A percentile compares a stretch with the other conserved stretches of the same genome.
phyloP scores from a whole-genome alignment of 345 rosid genomes.

The Salix koriyanagi region DNA sequence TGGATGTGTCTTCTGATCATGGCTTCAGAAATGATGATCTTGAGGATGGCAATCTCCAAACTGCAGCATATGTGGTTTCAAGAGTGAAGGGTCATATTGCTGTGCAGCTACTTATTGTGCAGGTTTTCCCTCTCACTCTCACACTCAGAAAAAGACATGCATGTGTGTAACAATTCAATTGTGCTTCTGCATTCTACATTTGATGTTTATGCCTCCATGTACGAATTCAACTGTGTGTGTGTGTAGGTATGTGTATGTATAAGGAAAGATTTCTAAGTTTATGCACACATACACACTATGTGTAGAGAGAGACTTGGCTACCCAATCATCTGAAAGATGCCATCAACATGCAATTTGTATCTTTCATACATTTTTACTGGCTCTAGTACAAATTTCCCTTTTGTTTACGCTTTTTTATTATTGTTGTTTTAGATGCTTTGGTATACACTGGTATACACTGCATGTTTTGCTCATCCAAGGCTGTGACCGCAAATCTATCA shows the following conservation, averaged over 20 bases:
- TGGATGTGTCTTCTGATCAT: slow-evolving; percentile 58
- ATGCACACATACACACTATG: no score
- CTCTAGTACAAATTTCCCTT: not conserved
- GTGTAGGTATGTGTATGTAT: not conserved
- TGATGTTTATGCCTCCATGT: not conserved
- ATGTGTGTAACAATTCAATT: not conserved
- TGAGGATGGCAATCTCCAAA: slow-evolving; percentile 70
- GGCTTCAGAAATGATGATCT: slow-evolving; percentile 49
- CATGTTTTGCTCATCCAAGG: not conserved
- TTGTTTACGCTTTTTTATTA: not conserved
- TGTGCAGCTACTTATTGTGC: slow-evolving; percentile 64
- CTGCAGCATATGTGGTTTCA: slow-evolving; percentile 68
- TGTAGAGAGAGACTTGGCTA: not conserved
- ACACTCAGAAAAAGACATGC: not conserved
- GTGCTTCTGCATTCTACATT: not conserved
- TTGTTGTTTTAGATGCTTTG: not conserved
- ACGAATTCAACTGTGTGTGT: not conserved
- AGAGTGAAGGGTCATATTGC: slow-evolving; percentile 79
- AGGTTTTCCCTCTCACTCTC: slow-evolving; percentile 39
- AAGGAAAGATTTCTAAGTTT: no score
- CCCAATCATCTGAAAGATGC: not conserved
- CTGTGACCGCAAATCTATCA: not conserved
- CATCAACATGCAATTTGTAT: not conserved
- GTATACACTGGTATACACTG: not conserved
- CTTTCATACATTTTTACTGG: not conserved